phyloP scores from a whole-genome alignment of 2,329 filamentous ascomycete species.

The Domatiomyces globalis region DNA sequence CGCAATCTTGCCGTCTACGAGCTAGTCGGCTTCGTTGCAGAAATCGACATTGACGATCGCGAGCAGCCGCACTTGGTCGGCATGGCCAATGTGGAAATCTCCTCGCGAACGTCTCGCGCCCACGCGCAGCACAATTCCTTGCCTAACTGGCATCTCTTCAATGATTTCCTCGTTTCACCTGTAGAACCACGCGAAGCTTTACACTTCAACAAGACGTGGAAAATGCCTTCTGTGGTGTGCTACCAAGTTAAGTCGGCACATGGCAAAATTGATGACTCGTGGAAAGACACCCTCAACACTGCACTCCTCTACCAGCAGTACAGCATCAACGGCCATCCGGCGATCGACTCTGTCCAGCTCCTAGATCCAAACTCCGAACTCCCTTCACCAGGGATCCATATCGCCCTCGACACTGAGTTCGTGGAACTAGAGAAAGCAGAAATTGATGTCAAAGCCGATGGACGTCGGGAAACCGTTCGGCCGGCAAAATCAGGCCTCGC shows the following conservation, averaged over 20 bases:
- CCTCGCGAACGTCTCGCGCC: conserved; percentile 46
- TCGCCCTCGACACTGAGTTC: conserved; percentile 92
- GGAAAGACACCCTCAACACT: conserved; percentile 75
- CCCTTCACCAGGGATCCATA: conserved; percentile 56
- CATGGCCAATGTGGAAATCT: conserved; percentile 62
- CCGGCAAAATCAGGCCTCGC: conserved; percentile 83
- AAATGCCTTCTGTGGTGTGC: conserved; percentile 72
- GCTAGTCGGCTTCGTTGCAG: conserved; percentile 73
- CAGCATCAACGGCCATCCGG: conserved; percentile 33
- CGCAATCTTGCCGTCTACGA: conserved; percentile 82
- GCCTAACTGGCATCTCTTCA: conserved; percentile 76
- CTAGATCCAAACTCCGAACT: conserved; percentile 41
- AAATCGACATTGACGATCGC: conserved; percentile 72
- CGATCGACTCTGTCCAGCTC: conserved; percentile 23
- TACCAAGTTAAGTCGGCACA: conserved; percentile 73
- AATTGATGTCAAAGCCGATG: conserved; percentile 91
- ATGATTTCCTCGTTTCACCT: conserved; percentile 82
- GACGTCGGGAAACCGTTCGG: conserved; percentile 78
- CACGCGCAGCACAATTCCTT: conserved; percentile 42
- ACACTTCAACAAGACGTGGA: conserved; percentile 82
- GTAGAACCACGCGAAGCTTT: conserved; percentile 72
- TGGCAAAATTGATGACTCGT: conserved; percentile 69
- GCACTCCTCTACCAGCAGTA: conserved; percentile 68
- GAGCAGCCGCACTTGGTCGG: conserved; percentile 85
- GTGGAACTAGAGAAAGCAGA: conserved; percentile 85